phyloP scores from a whole-genome alignment of 768 basidiomycete genomes.

The Auricularia heimuer region DNA sequence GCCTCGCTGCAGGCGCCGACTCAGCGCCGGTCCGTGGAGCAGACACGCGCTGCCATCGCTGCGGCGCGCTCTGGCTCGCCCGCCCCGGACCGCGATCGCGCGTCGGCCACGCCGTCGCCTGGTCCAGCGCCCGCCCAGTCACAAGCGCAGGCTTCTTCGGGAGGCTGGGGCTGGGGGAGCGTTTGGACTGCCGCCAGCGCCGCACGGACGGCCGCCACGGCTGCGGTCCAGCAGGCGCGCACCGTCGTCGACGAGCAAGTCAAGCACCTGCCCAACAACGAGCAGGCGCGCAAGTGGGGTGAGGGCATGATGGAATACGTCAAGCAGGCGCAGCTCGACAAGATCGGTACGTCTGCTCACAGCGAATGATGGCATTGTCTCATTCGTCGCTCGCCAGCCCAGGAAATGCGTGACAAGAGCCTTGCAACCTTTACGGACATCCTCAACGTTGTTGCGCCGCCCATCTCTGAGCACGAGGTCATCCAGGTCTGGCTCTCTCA shows the following conservation, averaged over 20 bases:
- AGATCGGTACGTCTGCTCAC: constrained; percentile 50
- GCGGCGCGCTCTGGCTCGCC: constrained; percentile 9
- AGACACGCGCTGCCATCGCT: constrained; percentile 11
- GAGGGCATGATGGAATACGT: constrained; percentile 82
- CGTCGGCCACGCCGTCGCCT: constrained; percentile 31
- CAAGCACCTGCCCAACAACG: constrained; percentile 75
- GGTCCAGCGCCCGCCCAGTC: constrained; percentile 12
- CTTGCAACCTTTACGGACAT: constrained; percentile 85
- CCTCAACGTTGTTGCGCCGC: constrained; percentile 93
- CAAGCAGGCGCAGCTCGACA: constrained; percentile 82
- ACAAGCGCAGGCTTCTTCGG: constrained; percentile 20
- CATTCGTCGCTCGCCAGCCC: constrained; percentile 40
- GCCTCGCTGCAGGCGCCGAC: constrained; percentile 25
- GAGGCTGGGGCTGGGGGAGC: constrained; percentile 70
- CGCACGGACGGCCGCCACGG: constrained; percentile 63
- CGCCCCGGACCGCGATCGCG: constrained; percentile 20
- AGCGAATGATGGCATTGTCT: background rate
- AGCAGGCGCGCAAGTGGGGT: constrained; percentile 81
- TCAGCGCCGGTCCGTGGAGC: constrained; percentile 53
- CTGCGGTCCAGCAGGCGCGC: constrained; percentile 78
- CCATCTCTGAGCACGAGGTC: constrained; percentile 96
- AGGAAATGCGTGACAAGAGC: constrained; percentile 83
- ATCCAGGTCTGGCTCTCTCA: constrained; percentile 93
- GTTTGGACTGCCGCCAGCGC: constrained; percentile 69
- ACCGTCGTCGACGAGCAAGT: constrained; percentile 89